A percentile compares a stretch with the other conserved stretches of the same genome.
Evolutionary conservation across 306 rosid genomes (phyloP).

Genomic region (Rosa multiflora): DNA sequence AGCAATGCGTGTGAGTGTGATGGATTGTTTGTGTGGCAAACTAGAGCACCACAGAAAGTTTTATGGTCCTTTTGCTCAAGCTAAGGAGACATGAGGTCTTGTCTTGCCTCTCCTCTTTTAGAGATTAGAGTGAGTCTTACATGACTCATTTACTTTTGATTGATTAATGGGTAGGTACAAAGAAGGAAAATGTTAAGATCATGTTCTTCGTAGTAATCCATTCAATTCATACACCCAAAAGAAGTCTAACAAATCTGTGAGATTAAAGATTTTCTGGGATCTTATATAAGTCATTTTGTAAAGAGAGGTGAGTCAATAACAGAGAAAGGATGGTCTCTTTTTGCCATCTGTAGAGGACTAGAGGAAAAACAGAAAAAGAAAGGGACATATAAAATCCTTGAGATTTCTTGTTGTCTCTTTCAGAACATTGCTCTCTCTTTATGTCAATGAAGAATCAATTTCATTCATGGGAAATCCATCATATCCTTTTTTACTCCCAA

Average conservation of each 20-base stretch:
- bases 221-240: not conserved
- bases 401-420: not conserved
- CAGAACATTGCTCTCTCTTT: not conserved
- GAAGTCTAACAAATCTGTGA: not conserved
- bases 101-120: constrained; percentile 9
- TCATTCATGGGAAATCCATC: not conserved
- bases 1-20: constrained; percentile 1
- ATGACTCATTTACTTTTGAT: not conserved
- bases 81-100: constrained; percentile 15
- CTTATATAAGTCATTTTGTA: not conserved
- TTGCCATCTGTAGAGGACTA: not conserved
- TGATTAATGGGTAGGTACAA: not conserved
- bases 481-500: not conserved
- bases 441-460: not conserved
- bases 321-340: not conserved
- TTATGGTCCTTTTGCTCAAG: constrained; percentile 18
- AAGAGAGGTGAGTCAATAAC: not conserved
- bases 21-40: not conserved
- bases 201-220: not conserved
- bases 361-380: not conserved
- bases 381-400: too few relatives aligned
- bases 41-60: not conserved
- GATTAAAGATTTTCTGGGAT: too few relatives aligned
- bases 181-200: not conserved
- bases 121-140: not conserved